Evolutionary conservation across 176 grass and related monocot species (phyloP), one percentile per base, ranked within the genome.

Genomic region (Hordeum marinum): DNA sequence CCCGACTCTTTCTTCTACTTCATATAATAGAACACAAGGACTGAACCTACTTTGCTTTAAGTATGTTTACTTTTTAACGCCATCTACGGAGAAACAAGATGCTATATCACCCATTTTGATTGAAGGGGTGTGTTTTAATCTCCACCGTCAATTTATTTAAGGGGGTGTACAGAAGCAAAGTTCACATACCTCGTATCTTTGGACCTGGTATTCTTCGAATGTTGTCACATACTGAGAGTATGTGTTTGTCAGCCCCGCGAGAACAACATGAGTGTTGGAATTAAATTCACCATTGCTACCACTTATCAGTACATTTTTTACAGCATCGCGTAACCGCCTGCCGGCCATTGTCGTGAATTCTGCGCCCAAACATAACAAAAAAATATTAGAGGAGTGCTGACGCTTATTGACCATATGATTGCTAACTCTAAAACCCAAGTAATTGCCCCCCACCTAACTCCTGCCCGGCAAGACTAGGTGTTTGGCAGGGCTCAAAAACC

Each of bases 281-380:
- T 77, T 32, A 84, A 99, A 99, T 82, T 96, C 86, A 62, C 86
- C 84, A 67, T 85, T 84, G 41, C 80, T 87, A 29, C 84, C 50
- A 75, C 63, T 90, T 78, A 83, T 88, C 73, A 99, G 81, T 68
- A 92, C 88, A 85, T 67, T 83, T 80, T 87, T 92, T 7, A 99
- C 90, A 86, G 93, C 93, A 90, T 94, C 90, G 4, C 91, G 89
- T 26, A 99, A 84, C 58, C 91, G 78, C 76, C 93, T 95, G 68
- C 96, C 93, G 34, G 96, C 87, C 96, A 99, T 96, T 60, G 96
- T 99, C 35, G 96, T 99, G 80, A 99, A 96, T 83, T 99, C 96
- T 99, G 90, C 42, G 82, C 60, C 36, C 64, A 82, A 72, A 77
- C 32, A 74, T 67, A 79, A 57, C 20, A 57, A 21, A 57, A 31